Percentiles rank a stretch among this genome's conserved stretches.
Evolutionary conservation across 2,329 filamentous ascomycete species (phyloP).

Genomic region (Xylaria sp.): DNA sequence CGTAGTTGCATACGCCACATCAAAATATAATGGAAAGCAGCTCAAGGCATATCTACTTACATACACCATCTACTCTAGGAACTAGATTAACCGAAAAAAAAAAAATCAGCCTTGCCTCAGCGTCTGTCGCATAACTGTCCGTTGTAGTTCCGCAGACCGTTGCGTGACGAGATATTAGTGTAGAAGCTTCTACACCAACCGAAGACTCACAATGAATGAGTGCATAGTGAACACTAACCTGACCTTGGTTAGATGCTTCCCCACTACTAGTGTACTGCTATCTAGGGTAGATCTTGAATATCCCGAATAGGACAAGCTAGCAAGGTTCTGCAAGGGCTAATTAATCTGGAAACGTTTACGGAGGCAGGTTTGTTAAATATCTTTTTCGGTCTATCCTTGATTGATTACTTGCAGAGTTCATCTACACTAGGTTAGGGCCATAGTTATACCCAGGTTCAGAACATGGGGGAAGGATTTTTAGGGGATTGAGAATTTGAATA

Average conservation of each 20-base stretch:
- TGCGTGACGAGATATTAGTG: background rate
- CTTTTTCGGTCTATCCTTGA: constrained; percentile 11
- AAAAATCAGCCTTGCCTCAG: too few relatives aligned
- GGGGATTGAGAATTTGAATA: constrained; percentile 23
- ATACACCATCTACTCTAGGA: background rate
- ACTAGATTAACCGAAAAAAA: background rate
- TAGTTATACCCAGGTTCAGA: too few relatives aligned
- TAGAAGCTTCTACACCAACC: background rate
- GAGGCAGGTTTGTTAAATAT: background rate
- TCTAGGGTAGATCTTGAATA: constrained; percentile 1
- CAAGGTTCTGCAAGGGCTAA: background rate
- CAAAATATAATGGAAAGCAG: too few relatives aligned
- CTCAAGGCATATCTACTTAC: too few relatives aligned
- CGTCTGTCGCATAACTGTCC: too few relatives aligned
- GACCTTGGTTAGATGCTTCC: background rate
- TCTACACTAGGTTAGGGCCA: background rate
- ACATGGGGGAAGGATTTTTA: constrained; percentile 2
- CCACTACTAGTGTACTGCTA: background rate
- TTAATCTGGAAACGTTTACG: constrained; percentile 7
- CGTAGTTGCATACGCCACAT: background rate
- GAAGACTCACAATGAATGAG: background rate
- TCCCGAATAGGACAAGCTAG: background rate
- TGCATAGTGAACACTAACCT: background rate
- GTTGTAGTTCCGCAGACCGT: too few relatives aligned
- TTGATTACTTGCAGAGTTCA: background rate